Evolutionary conservation across 1,284 basidiomycete genomes (phyloP), one percentile per base, ranked within the genome.

Genomic region (Pseudozyma thailandica): DNA sequence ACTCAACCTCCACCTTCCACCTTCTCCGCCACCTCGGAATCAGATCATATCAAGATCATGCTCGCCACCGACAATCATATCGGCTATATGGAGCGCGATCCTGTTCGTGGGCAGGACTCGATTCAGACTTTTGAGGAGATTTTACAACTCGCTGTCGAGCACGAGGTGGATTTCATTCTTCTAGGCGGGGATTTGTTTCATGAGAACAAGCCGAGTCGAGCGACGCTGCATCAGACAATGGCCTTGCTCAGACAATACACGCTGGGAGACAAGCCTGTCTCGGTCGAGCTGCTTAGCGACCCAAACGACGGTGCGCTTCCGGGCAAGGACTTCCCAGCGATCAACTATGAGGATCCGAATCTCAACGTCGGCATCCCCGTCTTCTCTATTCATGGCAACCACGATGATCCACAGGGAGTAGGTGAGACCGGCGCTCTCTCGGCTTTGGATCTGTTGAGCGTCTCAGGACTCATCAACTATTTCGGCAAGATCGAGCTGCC

Each of bases 341-440:
- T 98, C 73, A 99, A 99, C 82, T 98, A 98, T 79, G 94, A 98
- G 84, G 96, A 99, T 80, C 89, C 90, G 0, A 98, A 98, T 82
- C 86, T 98, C 59, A 99, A 98, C 79, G 88, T 98, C 50, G 90
- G 89, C 20, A 92, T 96, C 26, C 96, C 96, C 2, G 91, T 98
- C 21, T 99, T 99, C 84, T 97, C 94, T 0, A 98, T 99, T 43
- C 95, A 99, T 79, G 96, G 95, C 39, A 99, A 99, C 81, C 96
- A 99, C 83, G 96, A 99, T 81, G 95, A 99, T 77, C 95, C 96
- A 28, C 96, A 98, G 84, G 96, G 95, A 21, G 90, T 93, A 12
- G 94, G 94, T 13, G 53, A 62, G 39, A 65, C 93, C 85, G 96
- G 95, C 6, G 94, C 95, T 0, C 87, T 99, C 0, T 96, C 93